Conservation (phyloP, 1,284 basidiomycete genomes). For the Ustilago tritici region DNA sequence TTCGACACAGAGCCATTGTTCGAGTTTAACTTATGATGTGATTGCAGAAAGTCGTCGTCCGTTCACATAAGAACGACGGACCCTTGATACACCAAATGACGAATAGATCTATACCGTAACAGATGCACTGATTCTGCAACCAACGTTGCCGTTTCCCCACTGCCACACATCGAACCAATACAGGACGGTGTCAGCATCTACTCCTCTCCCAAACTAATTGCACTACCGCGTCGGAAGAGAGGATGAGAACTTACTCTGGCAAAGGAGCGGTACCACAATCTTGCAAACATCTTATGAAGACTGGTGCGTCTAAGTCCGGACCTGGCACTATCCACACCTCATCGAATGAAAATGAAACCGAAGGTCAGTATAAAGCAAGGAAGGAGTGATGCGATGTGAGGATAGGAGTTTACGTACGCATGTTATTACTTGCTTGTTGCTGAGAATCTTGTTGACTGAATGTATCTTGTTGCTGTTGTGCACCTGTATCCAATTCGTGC, state of each 20-base stretch:
- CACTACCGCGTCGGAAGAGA: neutral
- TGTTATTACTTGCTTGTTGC: slow-evolving; percentile 32
- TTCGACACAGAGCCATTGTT: neutral
- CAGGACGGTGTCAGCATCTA: neutral
- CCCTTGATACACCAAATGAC: slow-evolving; percentile 53
- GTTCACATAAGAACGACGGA: slow-evolving; percentile 55
- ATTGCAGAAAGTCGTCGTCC: neutral
- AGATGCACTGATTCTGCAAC: slow-evolving; percentile 57
- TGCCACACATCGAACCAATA: slow-evolving; percentile 5
- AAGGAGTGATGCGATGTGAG: neutral
- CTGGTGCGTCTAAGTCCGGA: slow-evolving; percentile 62
- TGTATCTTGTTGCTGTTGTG: slow-evolving; percentile 8
- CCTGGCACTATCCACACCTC: slow-evolving; percentile 32
- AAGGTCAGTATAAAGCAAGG: neutral
- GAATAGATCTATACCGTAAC: slow-evolving; percentile 59
- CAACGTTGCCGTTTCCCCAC: slow-evolving; percentile 53
- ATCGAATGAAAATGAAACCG: neutral
- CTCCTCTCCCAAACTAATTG: neutral
- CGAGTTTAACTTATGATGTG: neutral
- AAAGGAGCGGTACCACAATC: slow-evolving; percentile 59
- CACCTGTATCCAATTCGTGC: slow-evolving; percentile 44
- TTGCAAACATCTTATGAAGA: slow-evolving; percentile 62
- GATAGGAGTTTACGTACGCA: slow-evolving; percentile 47
- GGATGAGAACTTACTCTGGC: slow-evolving; percentile 52
- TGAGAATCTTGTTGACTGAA: slow-evolving; percentile 18